These are phyloP conservation scores for Parasitella parasitica DNA, from an alignment of 371 early-diverging fungal genomes.

Conservation along the genomic window DNA sequence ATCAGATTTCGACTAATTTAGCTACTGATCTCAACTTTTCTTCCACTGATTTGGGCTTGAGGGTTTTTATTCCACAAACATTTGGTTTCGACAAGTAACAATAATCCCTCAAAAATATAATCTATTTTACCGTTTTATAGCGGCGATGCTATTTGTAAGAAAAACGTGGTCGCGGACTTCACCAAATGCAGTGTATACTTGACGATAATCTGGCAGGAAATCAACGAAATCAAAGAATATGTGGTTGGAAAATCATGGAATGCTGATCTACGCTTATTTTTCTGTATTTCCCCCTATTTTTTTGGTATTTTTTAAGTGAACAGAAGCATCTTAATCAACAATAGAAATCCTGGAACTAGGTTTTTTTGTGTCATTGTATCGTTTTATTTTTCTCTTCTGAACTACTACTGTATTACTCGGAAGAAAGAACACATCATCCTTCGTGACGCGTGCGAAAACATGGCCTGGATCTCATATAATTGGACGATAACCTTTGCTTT, in stretches of 20 bases:
- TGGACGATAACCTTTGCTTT: not conserved
- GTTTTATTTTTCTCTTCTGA: not conserved
- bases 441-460: slow-evolving; percentile 19
- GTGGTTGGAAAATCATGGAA: not conserved
- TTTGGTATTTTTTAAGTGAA: not conserved
- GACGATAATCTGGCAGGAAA: not conserved
- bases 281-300: not conserved
- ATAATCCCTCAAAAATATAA: slow-evolving; percentile 7
- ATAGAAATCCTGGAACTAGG: not conserved
- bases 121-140: slow-evolving; percentile 10
- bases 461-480: not conserved
- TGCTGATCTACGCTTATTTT: not conserved
- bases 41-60: not conserved
- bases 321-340: not conserved
- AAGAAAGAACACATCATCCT: slow-evolving; percentile 11
- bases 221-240: not conserved
- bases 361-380: not conserved
- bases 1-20: not conserved
- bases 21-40: not conserved
- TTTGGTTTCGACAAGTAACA: not conserved
- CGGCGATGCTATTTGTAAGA: slow-evolving; percentile 5
- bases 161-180: slow-evolving; percentile 27
- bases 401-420: not conserved
- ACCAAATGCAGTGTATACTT: not conserved
- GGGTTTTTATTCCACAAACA: not conserved